A percentile compares a stretch with the other conserved stretches of the same genome.
Evolutionary conservation across 768 basidiomycete genomes (phyloP).

Genomic region (Pulveroboletus sp.): DNA sequence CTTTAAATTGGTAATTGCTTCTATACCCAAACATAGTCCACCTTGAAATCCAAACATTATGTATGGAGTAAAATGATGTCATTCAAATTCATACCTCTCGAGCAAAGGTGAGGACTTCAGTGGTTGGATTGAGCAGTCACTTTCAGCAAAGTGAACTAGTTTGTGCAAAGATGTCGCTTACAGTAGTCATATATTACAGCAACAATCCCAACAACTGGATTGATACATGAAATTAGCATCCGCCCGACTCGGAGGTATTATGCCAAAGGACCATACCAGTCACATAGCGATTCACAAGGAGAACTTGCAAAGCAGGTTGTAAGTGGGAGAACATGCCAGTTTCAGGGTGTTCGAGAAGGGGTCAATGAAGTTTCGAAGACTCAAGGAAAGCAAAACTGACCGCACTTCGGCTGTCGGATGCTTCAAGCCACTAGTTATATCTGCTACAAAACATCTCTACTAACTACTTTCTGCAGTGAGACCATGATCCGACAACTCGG

Average conservation of each 20-base stretch:
- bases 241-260: too few relatives aligned
- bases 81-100: neutral
- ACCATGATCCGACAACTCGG: too few relatives aligned
- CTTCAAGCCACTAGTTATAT: too few relatives aligned
- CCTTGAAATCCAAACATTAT: neutral
- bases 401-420: too few relatives aligned
- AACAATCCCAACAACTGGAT: too few relatives aligned
- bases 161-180: neutral
- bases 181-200: constrained; percentile 5
- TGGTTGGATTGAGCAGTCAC: neutral
- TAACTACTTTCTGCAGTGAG: too few relatives aligned
- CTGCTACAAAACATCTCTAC: too few relatives aligned
- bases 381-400: neutral
- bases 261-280: neutral
- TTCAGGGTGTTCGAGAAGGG: too few relatives aligned
- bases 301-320: neutral
- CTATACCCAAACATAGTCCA: constrained; percentile 14
- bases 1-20: neutral
- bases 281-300: neutral
- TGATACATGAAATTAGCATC: too few relatives aligned
- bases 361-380: neutral
- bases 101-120: constrained; percentile 1
- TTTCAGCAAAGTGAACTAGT: too few relatives aligned
- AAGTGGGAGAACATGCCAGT: neutral
- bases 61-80: neutral